Conservation (phyloP, 2,329 filamentous ascomycete species). For the Cladophialophora immunda region DNA sequence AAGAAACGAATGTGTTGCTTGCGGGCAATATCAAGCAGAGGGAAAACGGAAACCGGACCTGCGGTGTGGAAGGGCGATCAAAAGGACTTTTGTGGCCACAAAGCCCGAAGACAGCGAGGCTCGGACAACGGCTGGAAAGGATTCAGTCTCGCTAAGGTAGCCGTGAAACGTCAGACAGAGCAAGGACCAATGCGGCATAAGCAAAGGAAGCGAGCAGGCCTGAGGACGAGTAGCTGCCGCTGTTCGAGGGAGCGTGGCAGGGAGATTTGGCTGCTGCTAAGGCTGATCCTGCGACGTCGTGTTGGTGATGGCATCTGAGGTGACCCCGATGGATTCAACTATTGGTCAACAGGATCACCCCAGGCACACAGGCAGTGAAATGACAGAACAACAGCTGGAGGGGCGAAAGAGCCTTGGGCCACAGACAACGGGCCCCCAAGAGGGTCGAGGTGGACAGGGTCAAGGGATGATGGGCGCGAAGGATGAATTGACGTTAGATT, state of each 20-base stretch:
- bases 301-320: neutral
- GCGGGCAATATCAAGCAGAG: neutral
- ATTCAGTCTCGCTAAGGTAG: neutral
- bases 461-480: neutral
- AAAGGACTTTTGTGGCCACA: conserved; percentile 11
- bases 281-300: conserved; percentile 8
- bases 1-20: conserved; percentile 3
- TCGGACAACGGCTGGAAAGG: neutral
- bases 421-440: neutral
- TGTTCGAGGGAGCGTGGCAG: conserved; percentile 16
- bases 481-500: conserved; percentile 1
- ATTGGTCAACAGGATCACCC: neutral
- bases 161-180: conserved; percentile 6
- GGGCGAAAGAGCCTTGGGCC: neutral
- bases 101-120: neutral
- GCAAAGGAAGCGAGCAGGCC: neutral
- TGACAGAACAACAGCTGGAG: neutral
- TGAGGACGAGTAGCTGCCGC: neutral
- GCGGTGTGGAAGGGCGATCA: conserved; percentile 9
- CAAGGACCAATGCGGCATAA: conserved; percentile 1
- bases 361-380: neutral
- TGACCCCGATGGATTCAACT: neutral
- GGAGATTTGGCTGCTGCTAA: conserved; percentile 17
- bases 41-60: neutral
- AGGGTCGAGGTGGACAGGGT: neutral